Conservation (phyloP, 129 eudicot genomes). For the Saussurea involucrata region DNA sequence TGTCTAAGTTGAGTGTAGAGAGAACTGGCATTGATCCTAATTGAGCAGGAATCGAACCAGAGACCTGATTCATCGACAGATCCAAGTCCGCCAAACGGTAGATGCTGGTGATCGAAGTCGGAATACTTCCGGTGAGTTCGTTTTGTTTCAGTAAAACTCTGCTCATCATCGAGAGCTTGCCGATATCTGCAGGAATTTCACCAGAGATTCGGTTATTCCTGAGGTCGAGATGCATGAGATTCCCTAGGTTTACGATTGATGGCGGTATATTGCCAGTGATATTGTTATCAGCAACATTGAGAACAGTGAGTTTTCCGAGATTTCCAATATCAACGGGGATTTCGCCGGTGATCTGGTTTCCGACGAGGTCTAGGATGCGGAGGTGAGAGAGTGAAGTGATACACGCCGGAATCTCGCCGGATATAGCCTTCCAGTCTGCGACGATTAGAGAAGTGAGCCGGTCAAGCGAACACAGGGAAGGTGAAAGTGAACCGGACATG, state of each 20-base stretch:
- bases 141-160: constrained; percentile 57
- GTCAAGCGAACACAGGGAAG: constrained; percentile 66
- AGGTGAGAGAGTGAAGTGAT: constrained; percentile 46
- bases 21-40: constrained; percentile 78
- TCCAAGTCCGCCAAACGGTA: constrained; percentile 69
- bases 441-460: constrained; percentile 58
- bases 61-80: constrained; percentile 50
- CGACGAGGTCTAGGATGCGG: constrained; percentile 59
- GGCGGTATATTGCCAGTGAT: constrained; percentile 55
- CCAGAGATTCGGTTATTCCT: constrained; percentile 69
- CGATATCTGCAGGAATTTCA: constrained; percentile 52
- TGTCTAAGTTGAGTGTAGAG: constrained; percentile 62
- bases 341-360: constrained; percentile 61
- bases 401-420: constrained; percentile 80
- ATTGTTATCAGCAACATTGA: constrained; percentile 69
- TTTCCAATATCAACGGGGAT: constrained; percentile 69
- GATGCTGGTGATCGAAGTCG: constrained; percentile 48
- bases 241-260: constrained; percentile 50
- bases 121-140: constrained; percentile 68
- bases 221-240: constrained; percentile 71
- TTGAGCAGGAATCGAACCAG: constrained; percentile 68
- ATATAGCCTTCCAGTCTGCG: constrained; percentile 86
- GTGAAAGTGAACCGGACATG: constrained; percentile 80
- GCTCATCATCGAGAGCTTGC: constrained; percentile 71
- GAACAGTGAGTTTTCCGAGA: constrained; percentile 46